Base-by-base conservation (phyloP, 176 grass and related monocot genomes). In the Cenchrus purpureus region DNA sequence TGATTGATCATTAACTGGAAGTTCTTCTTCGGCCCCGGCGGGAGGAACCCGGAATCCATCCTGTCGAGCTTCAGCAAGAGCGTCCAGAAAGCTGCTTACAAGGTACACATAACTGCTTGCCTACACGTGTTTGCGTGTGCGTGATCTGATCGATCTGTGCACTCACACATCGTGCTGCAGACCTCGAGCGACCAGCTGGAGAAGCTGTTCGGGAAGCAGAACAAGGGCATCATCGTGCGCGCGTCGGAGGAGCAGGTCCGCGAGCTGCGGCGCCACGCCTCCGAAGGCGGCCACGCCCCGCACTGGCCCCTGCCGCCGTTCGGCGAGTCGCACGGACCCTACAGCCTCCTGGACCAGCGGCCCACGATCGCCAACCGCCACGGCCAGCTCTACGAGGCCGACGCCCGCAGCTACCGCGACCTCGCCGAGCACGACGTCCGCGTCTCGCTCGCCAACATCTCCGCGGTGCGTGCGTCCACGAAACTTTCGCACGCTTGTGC, bases 321-420 rank as follows among this genome's bases (percentile, higher is more conserved):
- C 42, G 70, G 84, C 15, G 93, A 93, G 56, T 87, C 87, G 2
- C 79, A 15, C 19, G 80, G 60, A 0, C 79, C 93, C 3, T 90
- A 17, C 86, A 94, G 90, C 78, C 69, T 98, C 6, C 72, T 92
- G 14, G 55, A 79, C 17, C 91, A 94, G 90, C 86, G 91, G 2
- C 93, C 96, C 7, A 77, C 16, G 6, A 37, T 82, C 65, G 84
- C 86, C 55, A 98, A 93, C 89, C 87, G 74, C 8, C 89, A 91
- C 25, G 96, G 93, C 25, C 72, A 86, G 29, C 82, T 98, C 34
- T 84, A 84, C 71, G 96, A 95, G 87, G 93, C 84, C 60, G 89
- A 98, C 85, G 83, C 60, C 1, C 50, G 83, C 53, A 94, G 91
- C 81, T 98, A 80, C 85, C 79, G 0, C 4, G 74, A 78, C 77